Conservation (phyloP, 306 rosid genomes). For the Quercus agrifolia region DNA sequence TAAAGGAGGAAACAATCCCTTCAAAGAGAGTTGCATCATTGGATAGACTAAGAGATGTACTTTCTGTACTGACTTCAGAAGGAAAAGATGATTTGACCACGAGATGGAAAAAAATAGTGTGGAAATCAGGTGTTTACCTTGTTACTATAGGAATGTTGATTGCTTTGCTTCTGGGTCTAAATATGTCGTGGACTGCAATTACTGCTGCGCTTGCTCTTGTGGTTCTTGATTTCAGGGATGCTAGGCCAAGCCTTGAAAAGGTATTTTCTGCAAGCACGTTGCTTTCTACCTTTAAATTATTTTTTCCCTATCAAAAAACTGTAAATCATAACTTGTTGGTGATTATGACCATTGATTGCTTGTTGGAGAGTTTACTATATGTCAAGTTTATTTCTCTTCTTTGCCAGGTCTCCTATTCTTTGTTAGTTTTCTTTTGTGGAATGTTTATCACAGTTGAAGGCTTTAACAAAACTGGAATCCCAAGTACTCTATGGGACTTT, state of each 20-base stretch:
- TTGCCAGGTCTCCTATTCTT: slow-evolving; percentile 87
- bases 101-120: slow-evolving; percentile 44
- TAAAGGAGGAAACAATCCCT: slow-evolving; percentile 37
- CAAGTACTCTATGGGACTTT: slow-evolving; percentile 72
- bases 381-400: slow-evolving; percentile 10
- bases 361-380: slow-evolving; percentile 3
- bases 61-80: slow-evolving; percentile 16
- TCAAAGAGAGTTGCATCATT: slow-evolving; percentile 22
- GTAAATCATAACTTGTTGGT: background rate
- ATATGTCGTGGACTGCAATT: slow-evolving; percentile 89
- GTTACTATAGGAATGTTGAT: slow-evolving; percentile 77
- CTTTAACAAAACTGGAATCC: slow-evolving; percentile 89
- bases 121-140: slow-evolving; percentile 69
- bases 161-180: slow-evolving; percentile 72
- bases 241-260: slow-evolving; percentile 81
- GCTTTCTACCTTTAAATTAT: background rate
- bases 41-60: slow-evolving; percentile 22
- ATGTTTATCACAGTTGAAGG: slow-evolving; percentile 94
- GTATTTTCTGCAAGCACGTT: slow-evolving; percentile 28
- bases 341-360: too few relatives aligned
- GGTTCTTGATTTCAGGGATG: slow-evolving; percentile 93
- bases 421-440: slow-evolving; percentile 88
- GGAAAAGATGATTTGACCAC: slow-evolving; percentile 21
- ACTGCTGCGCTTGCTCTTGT: slow-evolving; percentile 82
- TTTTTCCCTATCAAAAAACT: background rate